Conservation (phyloP, 306 rosid genomes). For the Mucuna pruriens region DNA sequence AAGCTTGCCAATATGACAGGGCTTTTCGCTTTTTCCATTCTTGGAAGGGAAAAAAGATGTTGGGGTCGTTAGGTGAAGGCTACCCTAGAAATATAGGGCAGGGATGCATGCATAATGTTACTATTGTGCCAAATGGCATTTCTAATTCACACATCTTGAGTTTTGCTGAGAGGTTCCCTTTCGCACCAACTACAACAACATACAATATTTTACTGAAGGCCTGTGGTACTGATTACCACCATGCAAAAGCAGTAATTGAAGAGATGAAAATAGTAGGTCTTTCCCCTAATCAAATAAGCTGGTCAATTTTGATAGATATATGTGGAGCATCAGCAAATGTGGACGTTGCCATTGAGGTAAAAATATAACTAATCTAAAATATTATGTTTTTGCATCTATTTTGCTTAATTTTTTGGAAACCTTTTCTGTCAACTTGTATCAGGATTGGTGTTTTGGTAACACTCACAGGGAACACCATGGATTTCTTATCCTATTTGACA, state of each 20-base stretch:
- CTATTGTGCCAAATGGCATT: conserved; percentile 42
- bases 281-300: conserved; percentile 81
- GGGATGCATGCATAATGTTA: conserved; percentile 21
- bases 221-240: conserved; percentile 90
- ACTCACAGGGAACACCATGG: not conserved
- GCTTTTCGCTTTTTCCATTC: conserved; percentile 88
- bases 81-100: conserved; percentile 43
- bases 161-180: conserved; percentile 65
- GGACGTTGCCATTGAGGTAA: conserved; percentile 83
- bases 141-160: conserved; percentile 55
- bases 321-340: conserved; percentile 70
- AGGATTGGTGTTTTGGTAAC: conserved; percentile 34
- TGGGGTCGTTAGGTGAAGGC: conserved; percentile 46
- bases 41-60: conserved; percentile 65
- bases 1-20: conserved; percentile 92
- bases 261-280: conserved; percentile 83
- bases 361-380: conserved; percentile 12
- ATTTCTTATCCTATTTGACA: conserved; percentile 25
- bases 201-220: conserved; percentile 95
- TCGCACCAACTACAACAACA: conserved; percentile 76
- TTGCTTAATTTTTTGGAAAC: conserved; percentile 7
- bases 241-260: conserved; percentile 73
- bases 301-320: conserved; percentile 88
- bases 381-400: conserved; percentile 21
- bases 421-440: conserved; percentile 33